Percentiles rank a stretch among this genome's conserved stretches.
Conservation (phyloP, 805 yeast genomes). For the Saccharomycopsis sp. region DNA sequence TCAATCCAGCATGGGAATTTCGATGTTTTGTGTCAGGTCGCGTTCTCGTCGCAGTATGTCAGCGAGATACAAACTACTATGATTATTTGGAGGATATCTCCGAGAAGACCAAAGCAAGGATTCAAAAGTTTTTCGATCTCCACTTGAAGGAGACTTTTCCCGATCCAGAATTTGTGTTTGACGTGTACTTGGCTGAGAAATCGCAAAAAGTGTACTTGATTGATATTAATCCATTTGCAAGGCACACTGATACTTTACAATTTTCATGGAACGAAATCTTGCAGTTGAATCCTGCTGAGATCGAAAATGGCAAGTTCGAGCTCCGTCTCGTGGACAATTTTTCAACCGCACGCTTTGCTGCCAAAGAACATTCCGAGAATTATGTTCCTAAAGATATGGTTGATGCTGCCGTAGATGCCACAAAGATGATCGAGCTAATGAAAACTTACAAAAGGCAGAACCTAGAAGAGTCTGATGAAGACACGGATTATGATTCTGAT, state of each 20-base stretch:
- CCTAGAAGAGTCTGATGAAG: slow-evolving; percentile 14
- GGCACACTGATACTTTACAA: slow-evolving; percentile 68
- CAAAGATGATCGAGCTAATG: slow-evolving; percentile 60
- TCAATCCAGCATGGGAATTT: slow-evolving; percentile 89
- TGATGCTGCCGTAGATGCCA: slow-evolving; percentile 66
- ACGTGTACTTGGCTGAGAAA: slow-evolving; percentile 76
- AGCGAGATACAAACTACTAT: slow-evolving; percentile 80
- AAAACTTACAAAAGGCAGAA: slow-evolving; percentile 44
- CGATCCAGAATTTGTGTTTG: slow-evolving; percentile 56
- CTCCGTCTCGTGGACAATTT: slow-evolving; percentile 60
- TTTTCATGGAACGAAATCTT: slow-evolving; percentile 79
- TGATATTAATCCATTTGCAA: slow-evolving; percentile 80
- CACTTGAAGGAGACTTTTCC: slow-evolving; percentile 41
- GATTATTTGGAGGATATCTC: slow-evolving; percentile 52
- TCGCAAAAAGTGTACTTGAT: slow-evolving; percentile 55
- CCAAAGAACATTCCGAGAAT: slow-evolving; percentile 79
- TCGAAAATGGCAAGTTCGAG: slow-evolving; percentile 33
- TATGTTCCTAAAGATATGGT: slow-evolving; percentile 89
- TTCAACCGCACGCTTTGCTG: slow-evolving; percentile 67
- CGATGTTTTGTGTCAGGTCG: slow-evolving; percentile 69
- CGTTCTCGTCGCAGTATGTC: slow-evolving; percentile 63
- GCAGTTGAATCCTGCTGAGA: slow-evolving; percentile 19
- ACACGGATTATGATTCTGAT: neutral
- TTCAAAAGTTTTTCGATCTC: slow-evolving; percentile 48
- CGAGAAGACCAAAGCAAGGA: slow-evolving; percentile 36